Base-by-base conservation (phyloP, 768 basidiomycete species). In the Kondoa subrosea region DNA sequence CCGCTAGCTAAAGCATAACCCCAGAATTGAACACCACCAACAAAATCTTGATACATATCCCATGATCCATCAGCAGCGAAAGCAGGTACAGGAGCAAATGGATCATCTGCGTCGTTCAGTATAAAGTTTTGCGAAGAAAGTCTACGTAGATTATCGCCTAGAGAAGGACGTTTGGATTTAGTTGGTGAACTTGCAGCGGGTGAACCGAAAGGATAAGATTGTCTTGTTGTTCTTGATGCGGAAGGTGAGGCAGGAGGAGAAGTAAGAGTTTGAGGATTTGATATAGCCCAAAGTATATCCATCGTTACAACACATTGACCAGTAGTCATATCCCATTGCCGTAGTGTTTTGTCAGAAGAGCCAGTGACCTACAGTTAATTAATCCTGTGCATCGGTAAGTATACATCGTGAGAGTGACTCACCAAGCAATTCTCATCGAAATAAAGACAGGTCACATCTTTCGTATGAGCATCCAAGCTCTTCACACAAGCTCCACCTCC, bases 211-310 rank as follows among this genome's bases (percentile, higher is more conserved):
- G 59, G 26, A 21, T 8, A 50, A 33, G 61, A 27, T 21, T 8
- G 30, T 25, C 30, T 25, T 25, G 58, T 14, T 4, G 58, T 59
- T 27, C 70, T 64, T 63, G 67, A 60, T 68, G 60, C 29, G 65
- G 70, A 50, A 8, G 66, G 68, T 27, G 71, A 64, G 25, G 70
- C 68, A 17, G 63, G 64, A 29, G 64, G 15, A 1, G 76, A 73
- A 3, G 85, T 81, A 14, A 32, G 34, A 8, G 61, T 63, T 17
- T 27, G 34, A 1, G 91, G 85, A 77, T 97, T 93, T 12, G 90
- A 91, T 72, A 97, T 93, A 1, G 93, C 95, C 95, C 95, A 99
- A 29, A 99, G 84, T 71, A 99, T 95, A 77, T 99, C 95, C 95
- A 99, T 99, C 27, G 93, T 93, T 81, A 95, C 86, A 59, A 97